Percentiles rank a stretch among this genome's conserved stretches.
Evolutionary conservation across 345 rosid genomes (phyloP).

Genomic region (Gossypium arboreum): DNA sequence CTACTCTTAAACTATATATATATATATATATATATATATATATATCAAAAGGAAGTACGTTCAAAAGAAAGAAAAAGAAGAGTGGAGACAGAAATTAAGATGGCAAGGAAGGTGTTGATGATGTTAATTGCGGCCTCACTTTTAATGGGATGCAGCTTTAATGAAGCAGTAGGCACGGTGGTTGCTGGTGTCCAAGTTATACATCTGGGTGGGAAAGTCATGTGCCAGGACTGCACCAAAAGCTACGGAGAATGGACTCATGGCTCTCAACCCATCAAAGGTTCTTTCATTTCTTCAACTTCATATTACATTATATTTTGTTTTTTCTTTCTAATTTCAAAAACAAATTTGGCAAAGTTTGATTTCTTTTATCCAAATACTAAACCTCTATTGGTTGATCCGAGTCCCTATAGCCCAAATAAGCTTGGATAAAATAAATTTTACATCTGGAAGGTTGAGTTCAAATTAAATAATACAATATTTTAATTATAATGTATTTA

Average conservation of each 20-base stretch:
- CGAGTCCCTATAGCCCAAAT: no score
- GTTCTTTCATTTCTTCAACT: slow-evolving; percentile 18
- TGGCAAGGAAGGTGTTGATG: slow-evolving; percentile 9
- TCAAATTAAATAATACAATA: no score
- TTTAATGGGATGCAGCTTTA: slow-evolving; percentile 11
- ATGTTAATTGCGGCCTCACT: slow-evolving; percentile 14
- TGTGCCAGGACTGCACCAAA: slow-evolving; percentile 80
- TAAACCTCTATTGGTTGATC: no score
- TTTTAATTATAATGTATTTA: no score
- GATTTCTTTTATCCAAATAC: no score
- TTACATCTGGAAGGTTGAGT: no score
- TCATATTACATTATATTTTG: no score
- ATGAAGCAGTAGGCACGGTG: slow-evolving; percentile 4
- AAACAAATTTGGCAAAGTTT: no score
- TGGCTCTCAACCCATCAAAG: slow-evolving; percentile 65
- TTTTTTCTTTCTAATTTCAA: no score
- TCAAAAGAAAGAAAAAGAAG: background rate
- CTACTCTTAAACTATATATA: background rate
- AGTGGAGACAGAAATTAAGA: background rate
- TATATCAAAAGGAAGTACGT: background rate
- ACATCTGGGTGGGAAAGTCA: slow-evolving; percentile 59
- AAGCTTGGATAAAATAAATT: no score
- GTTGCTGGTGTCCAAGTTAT: slow-evolving; percentile 27
- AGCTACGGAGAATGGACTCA: slow-evolving; percentile 52
- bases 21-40: background rate